Conservation (phyloP, 2,329 filamentous ascomycete species). For the Ophiostoma tasmaniense region DNA sequence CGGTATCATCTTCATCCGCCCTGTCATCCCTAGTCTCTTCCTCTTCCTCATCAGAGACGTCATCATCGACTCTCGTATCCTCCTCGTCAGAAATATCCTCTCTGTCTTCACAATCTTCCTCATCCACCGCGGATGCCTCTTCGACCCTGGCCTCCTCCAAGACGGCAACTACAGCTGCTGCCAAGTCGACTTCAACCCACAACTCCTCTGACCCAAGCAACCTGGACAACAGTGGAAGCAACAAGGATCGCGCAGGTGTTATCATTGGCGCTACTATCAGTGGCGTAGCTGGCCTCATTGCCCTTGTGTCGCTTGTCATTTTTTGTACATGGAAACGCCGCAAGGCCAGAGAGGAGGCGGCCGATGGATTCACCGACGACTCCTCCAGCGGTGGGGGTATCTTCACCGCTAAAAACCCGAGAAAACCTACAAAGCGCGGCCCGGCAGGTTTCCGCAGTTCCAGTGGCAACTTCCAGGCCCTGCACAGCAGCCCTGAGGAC, state of each 20-base stretch:
- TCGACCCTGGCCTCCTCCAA: slow-evolving; percentile 13
- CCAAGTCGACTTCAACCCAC: slow-evolving; percentile 10
- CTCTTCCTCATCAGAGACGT: not conserved
- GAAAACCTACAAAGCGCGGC: not conserved
- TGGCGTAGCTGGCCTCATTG: slow-evolving; percentile 39
- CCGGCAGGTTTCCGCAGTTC: slow-evolving; percentile 14
- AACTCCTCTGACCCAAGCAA: slow-evolving; percentile 23
- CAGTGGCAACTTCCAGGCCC: slow-evolving; percentile 30
- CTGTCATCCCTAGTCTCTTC: slow-evolving; percentile 15
- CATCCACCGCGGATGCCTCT: slow-evolving; percentile 9
- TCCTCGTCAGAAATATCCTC: slow-evolving; percentile 14
- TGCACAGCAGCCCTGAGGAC: slow-evolving; percentile 29
- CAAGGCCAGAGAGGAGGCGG: not conserved
- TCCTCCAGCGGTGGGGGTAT: not conserved
- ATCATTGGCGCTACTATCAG: slow-evolving; percentile 48
- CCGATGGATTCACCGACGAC: not conserved
- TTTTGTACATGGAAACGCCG: slow-evolving; percentile 35
- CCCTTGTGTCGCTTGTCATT: slow-evolving; percentile 34
- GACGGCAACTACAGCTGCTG: slow-evolving; percentile 13
- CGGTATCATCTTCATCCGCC: slow-evolving; percentile 10
- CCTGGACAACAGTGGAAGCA: slow-evolving; percentile 9
- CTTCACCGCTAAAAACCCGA: slow-evolving; percentile 24
- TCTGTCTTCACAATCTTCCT: not conserved
- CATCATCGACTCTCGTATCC: slow-evolving; percentile 14
- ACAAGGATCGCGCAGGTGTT: slow-evolving; percentile 34